Percentiles rank a stretch among this genome's conserved stretches.
Evolutionary conservation across 306 rosid genomes (phyloP).

Genomic region (Acacia acuminata): DNA sequence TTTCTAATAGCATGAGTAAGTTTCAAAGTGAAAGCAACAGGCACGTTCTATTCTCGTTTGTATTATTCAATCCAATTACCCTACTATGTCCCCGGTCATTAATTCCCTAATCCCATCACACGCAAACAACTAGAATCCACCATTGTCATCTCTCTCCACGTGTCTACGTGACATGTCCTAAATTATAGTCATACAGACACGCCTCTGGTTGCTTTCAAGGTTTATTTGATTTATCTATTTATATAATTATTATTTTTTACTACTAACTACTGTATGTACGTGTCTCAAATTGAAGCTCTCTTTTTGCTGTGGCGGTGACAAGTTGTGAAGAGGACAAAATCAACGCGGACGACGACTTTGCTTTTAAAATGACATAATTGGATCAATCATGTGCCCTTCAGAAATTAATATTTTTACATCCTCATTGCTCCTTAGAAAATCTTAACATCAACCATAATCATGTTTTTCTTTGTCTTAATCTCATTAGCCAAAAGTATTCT

Average conservation of each 20-base stretch:
- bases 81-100: no score
- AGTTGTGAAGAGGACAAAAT: slow-evolving; percentile 28
- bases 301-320: not conserved
- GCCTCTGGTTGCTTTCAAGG: slow-evolving; percentile 22
- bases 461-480: not conserved
- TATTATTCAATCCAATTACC: no score
- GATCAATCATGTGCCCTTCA: slow-evolving; percentile 22
- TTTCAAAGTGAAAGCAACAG: slow-evolving; percentile 40
- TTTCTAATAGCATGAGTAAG: not conserved
- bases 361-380: slow-evolving; percentile 31
- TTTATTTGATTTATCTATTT: not conserved
- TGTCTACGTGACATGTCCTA: not conserved
- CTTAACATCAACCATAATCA: slow-evolving; percentile 1
- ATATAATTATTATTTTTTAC: not conserved
- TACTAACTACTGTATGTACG: not conserved
- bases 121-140: slow-evolving; percentile 2
- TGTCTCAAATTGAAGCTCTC: not conserved
- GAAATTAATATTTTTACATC: slow-evolving; percentile 14
- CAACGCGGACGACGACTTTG: slow-evolving; percentile 8
- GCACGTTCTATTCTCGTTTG: no score
- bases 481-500: not conserved
- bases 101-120: not conserved
- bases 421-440: slow-evolving; percentile 18
- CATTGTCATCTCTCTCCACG: slow-evolving; percentile 28
- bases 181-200: not conserved